A percentile compares a stretch with the other conserved stretches of the same genome.
phyloP scores from a whole-genome alignment of 257 asterid genomes.

The Rubia yunnanensis region DNA sequence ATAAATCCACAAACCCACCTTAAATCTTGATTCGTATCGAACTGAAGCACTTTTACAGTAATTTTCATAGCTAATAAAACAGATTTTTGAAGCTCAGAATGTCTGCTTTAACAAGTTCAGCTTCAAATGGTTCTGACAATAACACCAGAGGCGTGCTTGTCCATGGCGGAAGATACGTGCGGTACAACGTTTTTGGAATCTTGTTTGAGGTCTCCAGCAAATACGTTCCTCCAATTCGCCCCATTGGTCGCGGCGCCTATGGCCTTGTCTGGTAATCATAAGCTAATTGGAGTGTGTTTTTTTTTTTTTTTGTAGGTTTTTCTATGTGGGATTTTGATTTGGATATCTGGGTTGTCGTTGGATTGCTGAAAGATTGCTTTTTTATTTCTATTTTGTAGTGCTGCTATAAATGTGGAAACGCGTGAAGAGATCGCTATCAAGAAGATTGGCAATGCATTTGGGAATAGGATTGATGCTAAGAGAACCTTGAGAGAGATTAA shows the following conservation, averaged over 20 bases:
- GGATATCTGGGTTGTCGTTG: slow-evolving; percentile 2
- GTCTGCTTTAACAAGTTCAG: background rate
- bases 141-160: slow-evolving; percentile 31
- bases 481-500: slow-evolving; percentile 88
- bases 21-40: background rate
- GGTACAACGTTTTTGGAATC: slow-evolving; percentile 37
- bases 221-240: slow-evolving; percentile 44
- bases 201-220: slow-evolving; percentile 41
- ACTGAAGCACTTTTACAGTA: no score
- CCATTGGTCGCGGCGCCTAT: slow-evolving; percentile 44
- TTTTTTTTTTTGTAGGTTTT: background rate
- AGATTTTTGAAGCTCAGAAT: background rate
- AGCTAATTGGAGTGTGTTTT: background rate
- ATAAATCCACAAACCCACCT: background rate
- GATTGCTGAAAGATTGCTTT: background rate
- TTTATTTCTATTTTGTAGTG: slow-evolving; percentile 36
- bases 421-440: slow-evolving; percentile 91
- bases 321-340: background rate
- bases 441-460: slow-evolving; percentile 98
- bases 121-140: slow-evolving; percentile 8
- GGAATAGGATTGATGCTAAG: slow-evolving; percentile 87
- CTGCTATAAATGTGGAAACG: slow-evolving; percentile 92
- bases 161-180: slow-evolving; percentile 39
- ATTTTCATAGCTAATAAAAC: background rate
- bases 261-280: slow-evolving; percentile 38